Conservation (phyloP, 2,329 filamentous ascomycete genomes). For the Penicillium griseofulvum region DNA sequence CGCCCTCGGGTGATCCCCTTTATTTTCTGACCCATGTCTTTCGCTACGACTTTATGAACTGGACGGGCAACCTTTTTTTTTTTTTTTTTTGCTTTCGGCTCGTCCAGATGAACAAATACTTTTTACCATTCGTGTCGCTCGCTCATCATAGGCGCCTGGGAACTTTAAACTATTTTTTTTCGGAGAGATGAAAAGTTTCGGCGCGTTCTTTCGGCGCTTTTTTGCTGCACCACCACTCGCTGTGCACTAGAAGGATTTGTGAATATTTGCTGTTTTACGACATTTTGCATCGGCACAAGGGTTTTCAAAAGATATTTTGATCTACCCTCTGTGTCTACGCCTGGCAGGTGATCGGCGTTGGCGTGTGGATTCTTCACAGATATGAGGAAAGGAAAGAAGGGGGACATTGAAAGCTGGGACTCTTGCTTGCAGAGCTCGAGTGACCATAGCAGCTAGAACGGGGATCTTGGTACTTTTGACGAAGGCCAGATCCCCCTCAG, state of each 20-base stretch:
- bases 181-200: conserved; percentile 26
- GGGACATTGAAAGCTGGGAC: neutral
- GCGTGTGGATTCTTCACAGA: conserved; percentile 3
- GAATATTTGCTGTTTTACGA: conserved; percentile 27
- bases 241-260: conserved; percentile 36
- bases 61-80: conserved; percentile 30
- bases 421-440: conserved; percentile 1
- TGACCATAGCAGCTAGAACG: conserved; percentile 7
- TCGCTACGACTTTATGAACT: conserved; percentile 33
- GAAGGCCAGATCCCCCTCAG: conserved; percentile 10
- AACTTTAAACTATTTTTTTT: conserved; percentile 25
- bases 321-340: conserved; percentile 13
- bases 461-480: conserved; percentile 14
- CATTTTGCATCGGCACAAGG: conserved; percentile 34
- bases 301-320: neutral
- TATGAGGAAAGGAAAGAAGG: conserved; percentile 1
- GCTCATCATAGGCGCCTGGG: conserved; percentile 40
- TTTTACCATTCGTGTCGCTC: conserved; percentile 40
- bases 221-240: conserved; percentile 40
- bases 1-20: conserved; percentile 17
- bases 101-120: conserved; percentile 34
- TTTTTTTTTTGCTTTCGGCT: conserved; percentile 24
- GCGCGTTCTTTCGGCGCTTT: conserved; percentile 30
- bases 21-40: conserved; percentile 33
- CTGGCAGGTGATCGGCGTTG: conserved; percentile 20